phyloP scores from a whole-genome alignment of 1,139 yeast species.

The Suhomyces anneliseae region DNA sequence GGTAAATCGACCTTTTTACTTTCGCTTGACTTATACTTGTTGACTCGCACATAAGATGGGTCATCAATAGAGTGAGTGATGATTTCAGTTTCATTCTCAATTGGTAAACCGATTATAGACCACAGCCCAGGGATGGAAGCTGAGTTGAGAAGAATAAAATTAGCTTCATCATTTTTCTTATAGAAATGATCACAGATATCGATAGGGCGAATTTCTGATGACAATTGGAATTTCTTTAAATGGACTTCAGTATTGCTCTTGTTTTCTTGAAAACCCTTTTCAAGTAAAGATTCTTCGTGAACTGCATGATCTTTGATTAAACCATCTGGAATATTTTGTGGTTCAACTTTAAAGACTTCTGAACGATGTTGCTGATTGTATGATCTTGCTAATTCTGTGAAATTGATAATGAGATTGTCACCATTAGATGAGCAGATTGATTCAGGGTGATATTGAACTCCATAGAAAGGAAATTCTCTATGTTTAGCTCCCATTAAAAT shows the following conservation, averaged over 20 bases:
- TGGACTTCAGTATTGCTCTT: slow-evolving; percentile 8
- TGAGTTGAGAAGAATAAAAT: slow-evolving; percentile 66
- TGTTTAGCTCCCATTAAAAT: slow-evolving; percentile 83
- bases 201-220: slow-evolving; percentile 26
- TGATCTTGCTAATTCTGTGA: slow-evolving; percentile 52
- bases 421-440: slow-evolving; percentile 83
- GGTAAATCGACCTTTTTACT: slow-evolving; percentile 10
- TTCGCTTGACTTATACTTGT: slow-evolving; percentile 15
- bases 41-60: slow-evolving; percentile 21
- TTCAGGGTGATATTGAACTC: slow-evolving; percentile 97
- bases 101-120: slow-evolving; percentile 82
- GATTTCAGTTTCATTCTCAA: slow-evolving; percentile 49
- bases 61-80: slow-evolving; percentile 64
- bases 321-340: slow-evolving; percentile 7
- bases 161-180: slow-evolving; percentile 19
- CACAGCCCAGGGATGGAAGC: slow-evolving; percentile 82
- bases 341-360: slow-evolving; percentile 3
- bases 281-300: slow-evolving; percentile 18
- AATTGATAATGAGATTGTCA: slow-evolving; percentile 55
- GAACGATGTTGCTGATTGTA: slow-evolving; percentile 29
- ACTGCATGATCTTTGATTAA: slow-evolving; percentile 18
- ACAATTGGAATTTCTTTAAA: slow-evolving; percentile 19
- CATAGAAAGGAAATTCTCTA: slow-evolving; percentile 65
- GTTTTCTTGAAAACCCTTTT: slow-evolving; percentile 9
- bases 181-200: slow-evolving; percentile 51